Evolutionary conservation across 2,329 filamentous ascomycete genomes (phyloP), one percentile per base, ranked within the genome.

Genomic region (Alternaria sp.): DNA sequence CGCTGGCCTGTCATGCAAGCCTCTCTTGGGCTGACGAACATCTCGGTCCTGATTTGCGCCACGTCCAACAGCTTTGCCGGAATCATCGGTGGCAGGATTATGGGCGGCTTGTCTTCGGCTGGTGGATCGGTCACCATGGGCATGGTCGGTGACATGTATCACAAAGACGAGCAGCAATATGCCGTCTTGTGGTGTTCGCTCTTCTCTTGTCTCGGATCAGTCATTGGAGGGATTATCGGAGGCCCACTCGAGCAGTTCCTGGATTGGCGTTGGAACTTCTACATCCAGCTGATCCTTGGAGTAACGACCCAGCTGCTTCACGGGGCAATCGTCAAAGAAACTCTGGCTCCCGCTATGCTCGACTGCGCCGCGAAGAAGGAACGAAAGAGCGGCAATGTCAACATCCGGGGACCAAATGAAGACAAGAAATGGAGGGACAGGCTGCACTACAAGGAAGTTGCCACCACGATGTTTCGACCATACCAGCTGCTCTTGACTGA

Each of bases 251-350:
- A 70, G 86, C 78, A 86, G 43, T 88, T 87, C 67, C 82, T 91
- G 1, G 82, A 86, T 15, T 95, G 91, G 91, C 85, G 86, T 67
- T 93, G 89, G 89, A 88, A 85, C 61, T 93, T 94, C 77, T 95
- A 91, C 91, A 90, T 94, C 65, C 91, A 94, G 79, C 87, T 95
- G 63, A 92, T 93, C 69, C 90, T 96, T 61, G 92, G 92, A 25
- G 88, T 80, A 6, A 83, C 87, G 25, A 87, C 92, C 2, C 91
- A 94, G 73, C 19, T 86, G 4, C 73, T 91, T 11, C 91, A 93
- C 74, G 81, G 89, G 52, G 74, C 90, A 61, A 83, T 87, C 4
- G 91, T 94, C 4, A 91, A 91, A 1, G 92, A 96, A 78, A 95
- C 92, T 1, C 85, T 92, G 53, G 86, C 88, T 0, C 92, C 89